A percentile compares a stretch with the other conserved stretches of the same genome.
These are phyloP conservation scores for Acaromyces ingoldii DNA, from an alignment of 1,284 basidiomycete species.

Conservation along the genomic window DNA sequence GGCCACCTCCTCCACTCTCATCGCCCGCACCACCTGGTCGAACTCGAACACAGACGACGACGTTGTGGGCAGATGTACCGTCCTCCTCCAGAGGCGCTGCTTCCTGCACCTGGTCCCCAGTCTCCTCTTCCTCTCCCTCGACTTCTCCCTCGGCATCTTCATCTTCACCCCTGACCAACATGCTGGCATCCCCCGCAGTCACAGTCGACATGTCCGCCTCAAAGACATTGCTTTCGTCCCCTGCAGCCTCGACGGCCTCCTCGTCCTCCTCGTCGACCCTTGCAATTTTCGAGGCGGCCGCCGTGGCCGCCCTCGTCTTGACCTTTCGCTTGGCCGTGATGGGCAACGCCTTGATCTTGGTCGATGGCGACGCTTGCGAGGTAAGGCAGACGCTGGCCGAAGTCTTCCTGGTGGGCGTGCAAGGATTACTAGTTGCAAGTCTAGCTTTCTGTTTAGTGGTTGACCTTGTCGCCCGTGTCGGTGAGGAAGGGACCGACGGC, in stretches of 20 bases:
- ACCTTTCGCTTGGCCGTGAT: too few species aligned
- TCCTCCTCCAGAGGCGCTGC: not conserved
- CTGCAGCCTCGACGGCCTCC: not conserved
- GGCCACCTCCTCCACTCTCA: not conserved
- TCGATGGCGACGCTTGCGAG: too few species aligned
- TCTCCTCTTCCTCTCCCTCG: not conserved
- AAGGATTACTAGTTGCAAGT: not conserved
- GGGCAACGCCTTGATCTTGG: too few species aligned
- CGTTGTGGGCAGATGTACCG: conserved; percentile 23
- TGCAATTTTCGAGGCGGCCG: too few species aligned
- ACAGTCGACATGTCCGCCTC: not conserved
- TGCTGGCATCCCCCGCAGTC: not conserved
- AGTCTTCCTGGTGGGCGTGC: not conserved
- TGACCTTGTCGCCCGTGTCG: not conserved
- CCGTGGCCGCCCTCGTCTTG: too few species aligned
- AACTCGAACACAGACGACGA: conserved; percentile 47
- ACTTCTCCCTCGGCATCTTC: not conserved
- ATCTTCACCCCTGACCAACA: too few species aligned
- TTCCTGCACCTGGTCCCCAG: not conserved
- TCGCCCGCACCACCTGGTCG: conserved; percentile 17
- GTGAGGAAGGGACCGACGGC: not conserved
- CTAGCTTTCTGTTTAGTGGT: too few species aligned
- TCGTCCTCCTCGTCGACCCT: conserved; percentile 1
- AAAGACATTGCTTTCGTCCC: not conserved
- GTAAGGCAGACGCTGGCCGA: not conserved